Percentiles rank a stretch among this genome's conserved stretches.
Conservation (phyloP, 23 red algal genomes). For the Agarophyton chilense region DNA sequence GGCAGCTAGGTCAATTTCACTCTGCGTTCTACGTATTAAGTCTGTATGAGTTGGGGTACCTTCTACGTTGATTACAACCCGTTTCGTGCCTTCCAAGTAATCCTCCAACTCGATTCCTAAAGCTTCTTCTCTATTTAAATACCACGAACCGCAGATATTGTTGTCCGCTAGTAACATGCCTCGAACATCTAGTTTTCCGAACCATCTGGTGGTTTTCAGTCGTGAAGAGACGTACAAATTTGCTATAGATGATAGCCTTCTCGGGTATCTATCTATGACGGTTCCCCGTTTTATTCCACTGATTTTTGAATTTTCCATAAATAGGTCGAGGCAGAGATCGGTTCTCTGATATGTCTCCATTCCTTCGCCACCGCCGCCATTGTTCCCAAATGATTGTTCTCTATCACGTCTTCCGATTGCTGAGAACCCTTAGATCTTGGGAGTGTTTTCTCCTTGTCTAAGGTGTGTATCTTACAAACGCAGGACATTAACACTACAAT, state of each 20-base stretch:
- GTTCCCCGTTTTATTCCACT: background rate
- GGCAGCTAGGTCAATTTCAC: background rate
- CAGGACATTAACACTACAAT: background rate
- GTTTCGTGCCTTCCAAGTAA: background rate
- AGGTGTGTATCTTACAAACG: background rate
- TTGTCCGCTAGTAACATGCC: background rate
- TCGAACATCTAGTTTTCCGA: background rate
- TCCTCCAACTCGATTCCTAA: background rate
- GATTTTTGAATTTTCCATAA: background rate
- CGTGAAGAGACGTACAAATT: background rate
- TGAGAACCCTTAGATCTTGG: background rate
- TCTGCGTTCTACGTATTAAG: background rate
- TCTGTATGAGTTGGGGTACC: background rate
- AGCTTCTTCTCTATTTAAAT: background rate
- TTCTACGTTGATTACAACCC: background rate
- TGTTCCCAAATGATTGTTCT: background rate
- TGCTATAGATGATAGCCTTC: background rate
- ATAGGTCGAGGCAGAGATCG: background rate
- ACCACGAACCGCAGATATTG: background rate
- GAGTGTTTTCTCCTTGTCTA: background rate
- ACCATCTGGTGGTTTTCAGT: background rate
- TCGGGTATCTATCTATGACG: background rate
- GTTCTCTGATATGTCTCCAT: background rate
- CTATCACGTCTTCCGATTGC: background rate
- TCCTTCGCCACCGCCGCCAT: background rate